Base-by-base conservation (phyloP, 306 rosid species). In the Cucumis melo region DNA sequence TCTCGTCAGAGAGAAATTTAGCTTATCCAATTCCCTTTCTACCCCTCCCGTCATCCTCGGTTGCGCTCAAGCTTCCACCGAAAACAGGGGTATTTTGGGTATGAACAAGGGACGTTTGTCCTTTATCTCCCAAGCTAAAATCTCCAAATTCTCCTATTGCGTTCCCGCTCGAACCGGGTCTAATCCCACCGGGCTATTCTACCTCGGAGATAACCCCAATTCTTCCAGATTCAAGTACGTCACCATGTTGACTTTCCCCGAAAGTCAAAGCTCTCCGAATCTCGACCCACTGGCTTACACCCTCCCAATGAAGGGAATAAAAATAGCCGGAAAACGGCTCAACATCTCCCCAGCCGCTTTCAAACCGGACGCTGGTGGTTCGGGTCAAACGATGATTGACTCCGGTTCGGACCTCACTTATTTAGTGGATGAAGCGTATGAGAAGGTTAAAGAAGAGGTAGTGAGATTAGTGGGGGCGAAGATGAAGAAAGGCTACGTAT, bases 361-460 rank as follows among this genome's bases (percentile, higher is more conserved):
- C 66, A 84, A 60, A 12, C 98, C 95, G 2, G 76, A 90, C 65
- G 71, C 88, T 0, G 66, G 93, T 8, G 97, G 98, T 23, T 65
- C 97, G 78, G 98, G 98, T 73, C 98, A 94, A 23, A 94, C 98
- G 51, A 90, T 94, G 84, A 51, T 94, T 0, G 98, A 94, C 64
- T 94, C 98, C 0, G 98, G 97, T 0, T 87, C 96, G 44, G 96
- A 94, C 15, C 81, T 94, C 55, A 88, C 91, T 0, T 90, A 67
- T 50, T 14, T 91, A 0, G 96, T 90, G 57, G 98, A 90, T 34
- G 95, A 80, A 79, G 98, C 96, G 1, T 94, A 94, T 8, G 29
- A 80, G 39, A 82, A 21, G 23, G 93, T 94, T 72, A 60, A 82
- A 24, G 93, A 80, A 2, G 95, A 90, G 68, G 44, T 91, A 0